Conservation (phyloP, 2,329 filamentous ascomycete species). For the Aspergillus fructus region DNA sequence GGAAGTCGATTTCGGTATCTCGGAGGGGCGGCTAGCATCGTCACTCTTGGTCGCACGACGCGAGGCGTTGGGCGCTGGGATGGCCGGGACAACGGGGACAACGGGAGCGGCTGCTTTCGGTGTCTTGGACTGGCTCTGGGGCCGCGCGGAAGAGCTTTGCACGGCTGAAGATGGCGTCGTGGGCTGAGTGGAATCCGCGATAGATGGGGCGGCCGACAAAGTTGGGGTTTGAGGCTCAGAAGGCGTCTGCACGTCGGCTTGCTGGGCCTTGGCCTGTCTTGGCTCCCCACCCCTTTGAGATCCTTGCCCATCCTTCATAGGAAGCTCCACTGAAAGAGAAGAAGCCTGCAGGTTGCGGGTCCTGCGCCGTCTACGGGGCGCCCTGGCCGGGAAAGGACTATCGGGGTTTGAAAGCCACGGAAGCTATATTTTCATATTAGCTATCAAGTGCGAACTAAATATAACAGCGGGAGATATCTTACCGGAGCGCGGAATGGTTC, state of each 20-base stretch:
- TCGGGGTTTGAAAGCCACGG: constrained; percentile 62
- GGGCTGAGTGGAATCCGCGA: constrained; percentile 55
- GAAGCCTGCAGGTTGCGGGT: constrained; percentile 35
- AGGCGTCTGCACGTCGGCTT: constrained; percentile 21
- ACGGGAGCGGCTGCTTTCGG: constrained; percentile 39
- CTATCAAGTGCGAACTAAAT: not conserved
- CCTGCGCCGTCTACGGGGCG: constrained; percentile 48
- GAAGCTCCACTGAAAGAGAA: constrained; percentile 48
- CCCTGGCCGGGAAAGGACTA: constrained; percentile 54
- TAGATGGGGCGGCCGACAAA: constrained; percentile 59
- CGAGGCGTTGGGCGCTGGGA: constrained; percentile 38
- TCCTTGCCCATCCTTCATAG: constrained; percentile 42
- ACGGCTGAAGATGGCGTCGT: constrained; percentile 56
- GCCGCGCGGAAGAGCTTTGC: constrained; percentile 29
- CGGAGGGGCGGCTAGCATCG: constrained; percentile 31
- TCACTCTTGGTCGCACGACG: constrained; percentile 39
- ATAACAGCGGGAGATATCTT: constrained; percentile 21
- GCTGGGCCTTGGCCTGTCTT: constrained; percentile 21
- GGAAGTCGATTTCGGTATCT: constrained; percentile 33
- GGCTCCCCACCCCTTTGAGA: constrained; percentile 22
- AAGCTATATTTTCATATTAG: constrained; percentile 38
- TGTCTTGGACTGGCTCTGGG: constrained; percentile 34
- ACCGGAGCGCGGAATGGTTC: constrained; percentile 53
- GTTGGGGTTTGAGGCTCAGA: constrained; percentile 57
- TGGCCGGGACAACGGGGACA: constrained; percentile 52